Evolutionary conservation across 208 protist genomes (phyloP).

Genomic region (Leishmania major): DNA sequence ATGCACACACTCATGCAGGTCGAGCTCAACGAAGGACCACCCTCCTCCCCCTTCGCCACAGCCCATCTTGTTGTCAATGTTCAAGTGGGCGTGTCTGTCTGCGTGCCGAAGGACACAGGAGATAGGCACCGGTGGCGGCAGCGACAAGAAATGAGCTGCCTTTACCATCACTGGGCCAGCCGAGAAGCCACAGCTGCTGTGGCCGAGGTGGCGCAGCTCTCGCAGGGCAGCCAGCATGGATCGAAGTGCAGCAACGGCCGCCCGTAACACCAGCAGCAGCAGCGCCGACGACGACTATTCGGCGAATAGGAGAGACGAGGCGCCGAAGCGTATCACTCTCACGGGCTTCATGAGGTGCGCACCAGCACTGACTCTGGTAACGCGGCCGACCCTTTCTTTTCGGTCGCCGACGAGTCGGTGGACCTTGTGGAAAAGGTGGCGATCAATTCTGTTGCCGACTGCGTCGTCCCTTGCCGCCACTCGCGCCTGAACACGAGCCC

Average conservation of each 20-base stretch:
- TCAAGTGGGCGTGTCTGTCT: no score
- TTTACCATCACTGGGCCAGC: background rate
- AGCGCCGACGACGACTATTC: background rate
- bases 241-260: background rate
- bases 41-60: background rate
- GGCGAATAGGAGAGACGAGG: background rate
- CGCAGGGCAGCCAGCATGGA: background rate
- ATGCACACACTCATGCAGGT: background rate
- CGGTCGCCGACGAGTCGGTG: background rate
- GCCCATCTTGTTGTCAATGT: background rate
- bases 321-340: no score
- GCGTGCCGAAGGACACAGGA: no score
- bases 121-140: background rate
- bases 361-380: background rate
- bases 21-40: background rate
- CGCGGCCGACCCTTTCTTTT: background rate
- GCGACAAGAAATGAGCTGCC: background rate
- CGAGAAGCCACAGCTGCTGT: background rate
- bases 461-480: constrained; percentile 14
- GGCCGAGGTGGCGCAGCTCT: background rate
- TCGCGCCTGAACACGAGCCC: constrained; percentile 5
- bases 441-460: background rate
- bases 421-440: background rate
- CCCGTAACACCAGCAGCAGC: no score
- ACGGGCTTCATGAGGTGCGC: background rate